Base-by-base conservation (phyloP, 768 basidiomycete species). In the Galerina marginata region DNA sequence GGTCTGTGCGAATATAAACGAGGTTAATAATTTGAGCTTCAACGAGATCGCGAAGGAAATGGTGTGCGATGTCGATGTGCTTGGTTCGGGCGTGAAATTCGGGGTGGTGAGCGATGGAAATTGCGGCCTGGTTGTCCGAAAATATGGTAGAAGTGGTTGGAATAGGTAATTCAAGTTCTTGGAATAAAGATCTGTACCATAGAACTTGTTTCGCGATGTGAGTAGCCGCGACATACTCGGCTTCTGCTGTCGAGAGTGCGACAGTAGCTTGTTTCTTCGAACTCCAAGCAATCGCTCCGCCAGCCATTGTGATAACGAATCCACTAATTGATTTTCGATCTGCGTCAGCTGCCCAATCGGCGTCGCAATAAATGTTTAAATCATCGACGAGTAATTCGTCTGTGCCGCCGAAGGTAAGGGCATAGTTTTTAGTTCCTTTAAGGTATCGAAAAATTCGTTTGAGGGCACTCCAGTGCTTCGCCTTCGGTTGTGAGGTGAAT, bases 321-420 rank as follows among this genome's bases (percentile, higher is more conserved):
- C 78, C 76, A 9, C 75, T 78, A 10, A 76, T 73, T 0, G 78
- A 74, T 40, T 70, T 62, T 14, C 66, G 69, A 47, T 69, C 55
- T 9, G 48, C 38, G 11, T 65, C 39, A 15, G 58, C 59, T 29
- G 65, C 62, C 58, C 67, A 65, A 51, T 65, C 65, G 9, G 66
- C 60, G 48, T 71, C 69, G 12, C 66, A 69, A 50, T 66, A 72
- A 4, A 68, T 60, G 33, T 58, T 43, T 2, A 71, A 39, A 2
- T 55, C 12, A 77, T 76, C 74, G 16, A 37, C 26, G 0, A 70
- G 23, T 23, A 45, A 5, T 78, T 78, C 74, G 12, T 54, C 29
- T n/a, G 65, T 56, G 2, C 67, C 75, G 10, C 71, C 72, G 12
- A 60, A 67, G 2, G 72, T 71, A 54, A 75, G 63, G 3, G 53